Conservation (phyloP, 2,329 filamentous ascomycete species). For the Mycocentrospora acerina region DNA sequence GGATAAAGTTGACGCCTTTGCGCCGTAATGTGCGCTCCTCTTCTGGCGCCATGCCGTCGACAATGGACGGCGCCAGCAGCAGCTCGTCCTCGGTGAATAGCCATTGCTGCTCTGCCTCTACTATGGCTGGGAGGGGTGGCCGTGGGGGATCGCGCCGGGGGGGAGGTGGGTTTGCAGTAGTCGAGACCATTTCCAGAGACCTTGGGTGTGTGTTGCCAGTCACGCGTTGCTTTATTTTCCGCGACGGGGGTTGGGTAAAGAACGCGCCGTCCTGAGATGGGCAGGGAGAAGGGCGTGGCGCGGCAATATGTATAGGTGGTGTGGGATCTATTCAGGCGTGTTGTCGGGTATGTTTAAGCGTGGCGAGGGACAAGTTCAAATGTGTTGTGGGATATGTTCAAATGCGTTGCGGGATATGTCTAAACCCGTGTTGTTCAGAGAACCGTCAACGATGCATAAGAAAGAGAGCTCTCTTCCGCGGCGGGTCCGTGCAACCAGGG, state of each 20-base stretch:
- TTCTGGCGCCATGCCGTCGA: constrained; percentile 74
- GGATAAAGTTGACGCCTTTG: constrained; percentile 96
- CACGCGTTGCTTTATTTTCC: no score
- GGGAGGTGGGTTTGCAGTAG: constrained; percentile 17
- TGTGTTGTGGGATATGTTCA: no score
- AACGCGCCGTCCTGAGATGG: no score
- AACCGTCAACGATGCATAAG: no score
- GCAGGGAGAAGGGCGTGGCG: no score
- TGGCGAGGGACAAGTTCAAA: no score
- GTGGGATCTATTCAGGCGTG: no score
- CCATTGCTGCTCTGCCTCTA: constrained; percentile 73
- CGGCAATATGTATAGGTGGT: no score
- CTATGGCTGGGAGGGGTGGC: constrained; percentile 49
- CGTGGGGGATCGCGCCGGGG: constrained; percentile 35
- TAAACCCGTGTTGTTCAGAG: no score
- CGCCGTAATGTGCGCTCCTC: constrained; percentile 80
- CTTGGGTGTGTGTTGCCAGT: neutral
- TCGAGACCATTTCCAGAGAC: constrained; percentile 30
- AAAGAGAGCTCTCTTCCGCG: constrained; percentile 15
- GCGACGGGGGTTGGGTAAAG: no score
- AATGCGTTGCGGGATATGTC: no score
- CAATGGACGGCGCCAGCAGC: constrained; percentile 75
- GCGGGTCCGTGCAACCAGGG: constrained; percentile 11
- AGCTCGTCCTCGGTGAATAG: constrained; percentile 84
- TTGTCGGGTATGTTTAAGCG: no score